Evolutionary conservation across 2,329 filamentous ascomycete genomes (phyloP).

Genomic region (Xylaria digitata): DNA sequence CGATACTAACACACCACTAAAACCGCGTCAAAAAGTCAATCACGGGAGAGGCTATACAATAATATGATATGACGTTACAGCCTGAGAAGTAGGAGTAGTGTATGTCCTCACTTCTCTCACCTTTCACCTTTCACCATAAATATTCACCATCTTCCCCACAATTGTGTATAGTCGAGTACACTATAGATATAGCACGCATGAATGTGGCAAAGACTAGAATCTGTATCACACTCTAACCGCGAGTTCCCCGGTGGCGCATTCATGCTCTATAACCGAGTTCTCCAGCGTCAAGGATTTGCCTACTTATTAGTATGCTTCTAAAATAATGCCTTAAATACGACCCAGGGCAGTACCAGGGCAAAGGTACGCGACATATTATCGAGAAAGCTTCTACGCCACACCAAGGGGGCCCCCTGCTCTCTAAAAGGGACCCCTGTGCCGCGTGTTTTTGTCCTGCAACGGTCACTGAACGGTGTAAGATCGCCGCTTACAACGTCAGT

Average conservation of each 20-base stretch:
- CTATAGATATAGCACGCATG: slow-evolving; percentile 16
- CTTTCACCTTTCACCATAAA: slow-evolving; percentile 19
- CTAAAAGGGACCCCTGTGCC: slow-evolving; percentile 19
- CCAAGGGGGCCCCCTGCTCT: slow-evolving; percentile 11
- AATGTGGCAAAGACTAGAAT: slow-evolving; percentile 23
- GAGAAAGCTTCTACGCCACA: slow-evolving; percentile 7
- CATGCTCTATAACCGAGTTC: slow-evolving; percentile 20
- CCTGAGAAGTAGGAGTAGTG: neutral
- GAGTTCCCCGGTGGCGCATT: slow-evolving; percentile 27
- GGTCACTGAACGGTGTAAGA: slow-evolving; percentile 25
- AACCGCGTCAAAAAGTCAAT: neutral
- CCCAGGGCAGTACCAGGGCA: slow-evolving; percentile 29
- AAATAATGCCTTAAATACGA: slow-evolving; percentile 17
- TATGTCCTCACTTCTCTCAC: neutral
- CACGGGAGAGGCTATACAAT: slow-evolving; percentile 8
- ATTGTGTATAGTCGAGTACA: neutral
- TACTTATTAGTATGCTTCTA: slow-evolving; percentile 2
- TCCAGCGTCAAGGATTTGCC: slow-evolving; percentile 2
- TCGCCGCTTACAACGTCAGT: slow-evolving; percentile 28
- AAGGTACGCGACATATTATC: slow-evolving; percentile 26
- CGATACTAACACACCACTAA: slow-evolving; percentile 1
- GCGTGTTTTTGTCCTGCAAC: slow-evolving; percentile 27
- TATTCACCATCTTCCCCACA: slow-evolving; percentile 19
- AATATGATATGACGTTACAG: slow-evolving; percentile 15
- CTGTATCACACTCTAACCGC: slow-evolving; percentile 22